Evolutionary conservation across 345 rosid species (phyloP).

Genomic region (Corymbia maculata): DNA sequence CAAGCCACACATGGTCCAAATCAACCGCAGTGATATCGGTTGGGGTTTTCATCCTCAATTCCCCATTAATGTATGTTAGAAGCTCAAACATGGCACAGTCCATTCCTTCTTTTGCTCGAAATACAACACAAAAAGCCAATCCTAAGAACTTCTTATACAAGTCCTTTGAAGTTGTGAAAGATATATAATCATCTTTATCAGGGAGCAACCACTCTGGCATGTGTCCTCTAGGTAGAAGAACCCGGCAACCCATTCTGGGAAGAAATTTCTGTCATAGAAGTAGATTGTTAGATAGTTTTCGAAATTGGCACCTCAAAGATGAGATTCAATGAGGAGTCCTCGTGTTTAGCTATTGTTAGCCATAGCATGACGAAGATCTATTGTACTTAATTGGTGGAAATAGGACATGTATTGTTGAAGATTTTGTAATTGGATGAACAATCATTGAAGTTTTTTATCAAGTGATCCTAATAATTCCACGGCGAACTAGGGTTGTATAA

Average conservation of each 20-base stretch:
- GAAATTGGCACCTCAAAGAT: not conserved
- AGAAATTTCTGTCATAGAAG: too few species aligned
- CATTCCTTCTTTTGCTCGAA: not conserved
- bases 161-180: not conserved
- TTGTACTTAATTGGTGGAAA: too few species aligned
- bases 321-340: not conserved
- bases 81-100: accelerated
- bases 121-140: not conserved
- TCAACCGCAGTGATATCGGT: not conserved
- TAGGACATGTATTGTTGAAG: too few species aligned
- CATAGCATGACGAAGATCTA: accelerated
- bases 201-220: not conserved
- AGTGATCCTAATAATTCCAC: too few species aligned
- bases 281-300: not conserved
- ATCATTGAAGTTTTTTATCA: too few species aligned
- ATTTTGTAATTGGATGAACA: too few species aligned
- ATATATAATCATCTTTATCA: not conserved
- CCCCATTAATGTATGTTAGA: accelerated
- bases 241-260: too few species aligned
- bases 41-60: too few species aligned
- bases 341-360: not conserved
- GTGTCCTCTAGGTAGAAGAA: not conserved
- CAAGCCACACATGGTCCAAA: accelerated
- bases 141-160: accelerated
- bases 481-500: too few species aligned